phyloP scores from a whole-genome alignment of 441 rosid species.

The Populus trichocarpa region DNA sequence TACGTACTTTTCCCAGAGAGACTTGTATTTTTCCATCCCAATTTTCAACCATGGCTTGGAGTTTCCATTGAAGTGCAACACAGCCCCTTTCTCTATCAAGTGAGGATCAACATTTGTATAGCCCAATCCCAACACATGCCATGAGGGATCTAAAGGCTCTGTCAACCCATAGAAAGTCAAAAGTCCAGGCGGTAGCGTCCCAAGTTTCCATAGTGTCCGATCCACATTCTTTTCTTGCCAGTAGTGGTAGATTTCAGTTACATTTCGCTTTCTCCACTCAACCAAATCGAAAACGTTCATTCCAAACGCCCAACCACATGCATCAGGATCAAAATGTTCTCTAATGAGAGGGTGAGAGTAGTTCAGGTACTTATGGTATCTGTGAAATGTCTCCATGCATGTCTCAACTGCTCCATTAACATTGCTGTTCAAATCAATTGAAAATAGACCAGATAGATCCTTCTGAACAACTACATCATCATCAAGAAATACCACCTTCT shows the following conservation, averaged over 20 bases:
- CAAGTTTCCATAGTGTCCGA: constrained; percentile 91
- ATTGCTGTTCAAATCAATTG: constrained; percentile 52
- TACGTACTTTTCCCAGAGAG: constrained; percentile 83
- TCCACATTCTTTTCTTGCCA: constrained; percentile 95
- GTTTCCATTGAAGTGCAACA: constrained; percentile 91
- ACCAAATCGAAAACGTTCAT: constrained; percentile 91
- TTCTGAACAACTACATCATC: constrained; percentile 90
- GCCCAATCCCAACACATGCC: constrained; percentile 93
- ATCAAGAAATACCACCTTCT: constrained; percentile 82
- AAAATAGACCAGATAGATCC: constrained; percentile 55
- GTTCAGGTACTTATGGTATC: constrained; percentile 58
- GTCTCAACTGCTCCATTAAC: constrained; percentile 99
- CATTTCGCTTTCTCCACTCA: constrained; percentile 92
- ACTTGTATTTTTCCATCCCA: constrained; percentile 90
- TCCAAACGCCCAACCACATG: constrained; percentile 99
- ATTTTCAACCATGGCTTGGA: constrained; percentile 97
- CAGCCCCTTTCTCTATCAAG: constrained; percentile 83
- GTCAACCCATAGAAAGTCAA: constrained; percentile 87
- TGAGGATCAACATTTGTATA: constrained; percentile 78
- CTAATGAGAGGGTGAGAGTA: constrained; percentile 74
- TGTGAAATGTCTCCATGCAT: constrained; percentile 92
- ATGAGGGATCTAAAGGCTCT: constrained; percentile 66
- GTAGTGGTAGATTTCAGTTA: constrained; percentile 77
- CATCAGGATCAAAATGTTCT: constrained; percentile 86
- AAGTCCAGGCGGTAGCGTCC: constrained; percentile 92